Base-by-base conservation (phyloP, 805 yeast genomes). In the Zygoascus biomembranicola region DNA sequence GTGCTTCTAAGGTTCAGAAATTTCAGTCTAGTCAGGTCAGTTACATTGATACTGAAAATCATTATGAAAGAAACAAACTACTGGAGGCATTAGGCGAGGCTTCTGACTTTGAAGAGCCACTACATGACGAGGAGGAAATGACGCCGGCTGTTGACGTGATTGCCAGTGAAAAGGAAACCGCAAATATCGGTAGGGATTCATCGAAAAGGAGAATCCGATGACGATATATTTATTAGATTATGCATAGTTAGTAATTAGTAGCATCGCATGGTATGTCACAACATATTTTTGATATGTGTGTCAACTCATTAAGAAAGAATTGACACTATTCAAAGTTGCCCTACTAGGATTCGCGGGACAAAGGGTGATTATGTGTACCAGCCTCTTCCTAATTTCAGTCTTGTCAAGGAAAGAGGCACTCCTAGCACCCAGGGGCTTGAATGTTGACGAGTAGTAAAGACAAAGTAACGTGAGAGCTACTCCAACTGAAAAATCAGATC, bases 311-410 rank as follows among this genome's bases (percentile, higher is more conserved):
- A 84, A 59, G 55, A 58, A 79, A 1, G 81, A 67, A 57, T 87
- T 85, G 1, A 86, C 80, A 31, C 90, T 77, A 59, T 84, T 90
- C 43, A 87, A 69, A 0, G 95, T 85, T 10, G 87, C 82, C 49
- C 96, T 72, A 52, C 90, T 82, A 0, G 96, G 95, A 55, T 87
- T 85, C 4, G 78, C 79, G 43, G 75, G 78, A n/a, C 77, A 64
- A 8, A 69, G 65, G 2, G 74, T 68, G 16, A 77, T 71, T 2
- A 88, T 60, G 47, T 65, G 65, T 2, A 81, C 77, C 32, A 88
- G 67, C 52, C 85, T 82, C 54, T 74, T 75, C 53, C 81, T 76
- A 4, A 86, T 76, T 8, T 72, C 65, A 28, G 75, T 79, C 62
- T 85, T 85, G 44, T 32, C 57, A 44, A 71, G 26, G 48, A 61